Conservation (phyloP, 179 eudicot genomes). For the Silene vulgaris region DNA sequence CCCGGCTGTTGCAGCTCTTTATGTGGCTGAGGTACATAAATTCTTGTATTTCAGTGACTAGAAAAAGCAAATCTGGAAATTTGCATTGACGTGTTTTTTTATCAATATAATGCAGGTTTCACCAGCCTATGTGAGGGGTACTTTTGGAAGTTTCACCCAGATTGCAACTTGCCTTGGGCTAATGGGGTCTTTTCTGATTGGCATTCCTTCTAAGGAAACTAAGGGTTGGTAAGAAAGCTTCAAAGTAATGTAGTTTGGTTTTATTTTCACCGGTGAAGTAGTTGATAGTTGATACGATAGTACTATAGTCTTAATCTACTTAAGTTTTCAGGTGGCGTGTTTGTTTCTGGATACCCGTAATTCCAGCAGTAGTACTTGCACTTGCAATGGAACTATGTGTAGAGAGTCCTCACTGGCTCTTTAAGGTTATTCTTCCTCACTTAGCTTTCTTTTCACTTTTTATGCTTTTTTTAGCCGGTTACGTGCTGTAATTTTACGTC, state of each 20-base stretch:
- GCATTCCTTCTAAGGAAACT: constrained; percentile 68
- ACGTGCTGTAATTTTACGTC: background rate
- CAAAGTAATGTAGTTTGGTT: background rate
- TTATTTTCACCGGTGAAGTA: constrained; percentile 19
- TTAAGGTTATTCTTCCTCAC: constrained; percentile 45
- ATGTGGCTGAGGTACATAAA: constrained; percentile 69
- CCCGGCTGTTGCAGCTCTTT: constrained; percentile 85
- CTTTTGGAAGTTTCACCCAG: constrained; percentile 86
- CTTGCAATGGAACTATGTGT: constrained; percentile 68
- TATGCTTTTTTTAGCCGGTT: background rate
- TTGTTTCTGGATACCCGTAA: constrained; percentile 78
- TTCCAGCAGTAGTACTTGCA: constrained; percentile 76
- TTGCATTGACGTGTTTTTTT: background rate
- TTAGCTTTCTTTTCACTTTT: background rate
- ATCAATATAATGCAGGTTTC: constrained; percentile 52
- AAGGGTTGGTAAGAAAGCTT: constrained; percentile 62
- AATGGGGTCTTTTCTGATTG: constrained; percentile 55
- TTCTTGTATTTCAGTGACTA: background rate
- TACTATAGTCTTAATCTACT: constrained; percentile 8
- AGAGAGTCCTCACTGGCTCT: constrained; percentile 95
- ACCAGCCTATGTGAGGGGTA: constrained; percentile 80
- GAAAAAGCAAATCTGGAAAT: background rate
- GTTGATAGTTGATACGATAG: background rate
- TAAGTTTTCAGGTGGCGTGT: constrained; percentile 72
- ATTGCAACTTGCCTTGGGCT: constrained; percentile 87